Evolutionary conservation across 2,329 filamentous ascomycete genomes (phyloP), one percentile per base, ranked within the genome.

Genomic region (Zasmidium citrigriseum): DNA sequence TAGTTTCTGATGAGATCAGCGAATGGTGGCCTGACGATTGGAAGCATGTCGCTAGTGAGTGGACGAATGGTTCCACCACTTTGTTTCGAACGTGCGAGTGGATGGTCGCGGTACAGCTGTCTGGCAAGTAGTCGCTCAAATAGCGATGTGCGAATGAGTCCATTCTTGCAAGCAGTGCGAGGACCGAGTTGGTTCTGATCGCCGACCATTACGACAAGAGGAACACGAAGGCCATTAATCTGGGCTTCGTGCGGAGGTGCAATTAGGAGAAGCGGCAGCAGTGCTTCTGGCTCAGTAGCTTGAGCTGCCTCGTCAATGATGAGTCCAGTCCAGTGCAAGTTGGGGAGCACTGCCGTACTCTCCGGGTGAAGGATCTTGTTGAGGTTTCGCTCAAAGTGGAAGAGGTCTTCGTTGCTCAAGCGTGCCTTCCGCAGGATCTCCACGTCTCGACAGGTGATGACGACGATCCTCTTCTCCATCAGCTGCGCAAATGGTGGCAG

Each of bases 231-330:
- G 0, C 50, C 29, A 3, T 50, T 18, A 7, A 29, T 4, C 11
- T 44, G 14, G 4, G 18, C 46, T 9, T 41, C 56, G 23, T 58
- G 16, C n/a, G 66, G 67, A n/a, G 67, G 66, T 14, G 63, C 61
- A 4, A 69, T 55, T 2, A 64, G 57, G 22, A 59, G 46, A 10
- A 68, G 25, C 11, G 66, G 61, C 20, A 67, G 48, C 25, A 67
- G 47, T 29, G 64, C 60, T 53, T 68, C 66, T 21, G 64, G 61
- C 54, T 69, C 67, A 3, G 55, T 65, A 12, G 66, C 66, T 51
- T 69, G 67, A 4, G 67, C 66, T 4, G 67, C 65, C 54, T 68
- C 67, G 24, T 69, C 67, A n/a, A 68, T 59, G 18, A 69, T 59
- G 34, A 69, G 41, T 16, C 58, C 59, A 18, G 59, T 60, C 66